phyloP scores from a whole-genome alignment of 371 early-diverging fungal species.

The Haplosporangium sp. region DNA sequence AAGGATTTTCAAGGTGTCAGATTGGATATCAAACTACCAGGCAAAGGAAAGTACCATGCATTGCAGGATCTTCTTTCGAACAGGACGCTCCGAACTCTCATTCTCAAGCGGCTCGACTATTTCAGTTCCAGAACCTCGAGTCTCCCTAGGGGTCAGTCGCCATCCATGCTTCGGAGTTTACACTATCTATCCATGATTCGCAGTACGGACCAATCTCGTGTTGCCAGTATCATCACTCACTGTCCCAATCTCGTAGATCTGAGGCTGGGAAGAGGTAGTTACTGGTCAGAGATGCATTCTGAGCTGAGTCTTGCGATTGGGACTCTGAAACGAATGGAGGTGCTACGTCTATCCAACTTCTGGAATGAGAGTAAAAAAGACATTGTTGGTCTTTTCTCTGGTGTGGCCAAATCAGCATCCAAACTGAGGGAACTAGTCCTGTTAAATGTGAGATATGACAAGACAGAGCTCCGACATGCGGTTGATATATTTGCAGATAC shows the following conservation, averaged over 20 bases:
- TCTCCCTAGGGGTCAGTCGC: background rate
- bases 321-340: background rate
- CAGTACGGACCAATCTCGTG: background rate
- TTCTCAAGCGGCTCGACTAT: background rate
- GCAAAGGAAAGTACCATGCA: conserved; percentile 6
- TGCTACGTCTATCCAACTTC: conserved; percentile 5
- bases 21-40: background rate
- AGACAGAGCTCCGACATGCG: background rate
- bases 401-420: background rate
- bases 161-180: conserved; percentile 2
- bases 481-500: conserved; percentile 1
- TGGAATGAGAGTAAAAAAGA: background rate
- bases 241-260: conserved; percentile 21
- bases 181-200: conserved; percentile 6
- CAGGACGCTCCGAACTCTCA: background rate
- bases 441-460: background rate
- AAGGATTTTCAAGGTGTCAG: background rate
- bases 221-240: conserved; percentile 1
- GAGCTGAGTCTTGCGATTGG: background rate
- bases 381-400: conserved; percentile 2
- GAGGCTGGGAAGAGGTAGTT: background rate
- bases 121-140: background rate
- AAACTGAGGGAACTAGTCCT: conserved; percentile 8
- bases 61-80: conserved; percentile 4
- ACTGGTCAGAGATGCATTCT: conserved; percentile 1